Conservation (phyloP, 345 rosid species). For the Camelina laxa region DNA sequence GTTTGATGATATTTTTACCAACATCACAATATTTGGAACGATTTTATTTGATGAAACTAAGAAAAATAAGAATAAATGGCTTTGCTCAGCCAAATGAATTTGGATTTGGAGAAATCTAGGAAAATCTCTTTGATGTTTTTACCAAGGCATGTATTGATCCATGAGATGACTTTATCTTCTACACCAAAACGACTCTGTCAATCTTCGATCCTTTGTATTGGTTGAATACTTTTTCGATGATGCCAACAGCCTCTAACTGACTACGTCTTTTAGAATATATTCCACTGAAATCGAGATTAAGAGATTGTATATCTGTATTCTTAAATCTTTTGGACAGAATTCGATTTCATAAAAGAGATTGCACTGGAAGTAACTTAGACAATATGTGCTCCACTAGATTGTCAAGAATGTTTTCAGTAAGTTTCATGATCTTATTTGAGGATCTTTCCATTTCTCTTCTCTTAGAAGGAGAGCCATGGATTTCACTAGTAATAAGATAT, state of each 20-base stretch:
- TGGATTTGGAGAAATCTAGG: slow-evolving; percentile 28
- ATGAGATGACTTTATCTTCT: background rate
- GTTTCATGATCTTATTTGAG: background rate
- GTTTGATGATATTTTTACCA: too few relatives aligned
- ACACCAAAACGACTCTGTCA: slow-evolving; percentile 9
- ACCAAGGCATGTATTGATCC: background rate
- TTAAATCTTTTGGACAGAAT: background rate
- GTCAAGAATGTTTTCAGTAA: background rate
- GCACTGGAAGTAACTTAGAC: background rate
- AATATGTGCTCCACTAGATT: background rate
- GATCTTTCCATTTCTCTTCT: background rate
- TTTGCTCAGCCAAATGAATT: too few relatives aligned
- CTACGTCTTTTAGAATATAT: background rate
- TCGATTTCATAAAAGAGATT: background rate
- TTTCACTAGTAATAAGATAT: too few relatives aligned
- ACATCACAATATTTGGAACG: too few relatives aligned
- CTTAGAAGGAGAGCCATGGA: background rate
- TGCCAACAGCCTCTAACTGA: background rate
- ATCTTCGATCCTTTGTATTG: slow-evolving; percentile 3
- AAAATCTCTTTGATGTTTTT: slow-evolving; percentile 15
- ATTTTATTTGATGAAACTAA: too few relatives aligned
- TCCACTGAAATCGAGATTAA: slow-evolving; percentile 14
- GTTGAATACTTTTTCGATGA: background rate
- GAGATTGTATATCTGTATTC: background rate
- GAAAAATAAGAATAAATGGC: too few relatives aligned